These are phyloP conservation scores for Pelargonium australe DNA, from an alignment of 441 rosid species.

Conservation along the genomic window DNA sequence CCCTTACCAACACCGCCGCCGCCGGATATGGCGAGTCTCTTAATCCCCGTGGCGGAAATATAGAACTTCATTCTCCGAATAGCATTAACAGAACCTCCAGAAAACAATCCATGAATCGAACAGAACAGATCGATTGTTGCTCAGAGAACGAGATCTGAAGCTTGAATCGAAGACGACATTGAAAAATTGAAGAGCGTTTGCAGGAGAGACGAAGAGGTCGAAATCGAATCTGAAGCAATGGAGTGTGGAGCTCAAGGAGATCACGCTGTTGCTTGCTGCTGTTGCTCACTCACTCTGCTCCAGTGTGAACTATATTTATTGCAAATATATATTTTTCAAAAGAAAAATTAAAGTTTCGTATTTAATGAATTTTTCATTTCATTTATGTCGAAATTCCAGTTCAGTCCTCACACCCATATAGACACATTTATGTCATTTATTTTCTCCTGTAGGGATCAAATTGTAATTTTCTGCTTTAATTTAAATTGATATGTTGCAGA, in stretches of 20 bases:
- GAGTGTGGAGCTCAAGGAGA: background rate
- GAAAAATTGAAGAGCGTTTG: background rate
- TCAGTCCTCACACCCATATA: too few species aligned
- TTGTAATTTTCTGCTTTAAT: too few species aligned
- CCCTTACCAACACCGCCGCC: slow-evolving; percentile 20
- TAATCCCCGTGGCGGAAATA: slow-evolving; percentile 61
- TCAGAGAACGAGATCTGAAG: too few species aligned
- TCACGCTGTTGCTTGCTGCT: background rate
- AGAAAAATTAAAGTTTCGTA: background rate
- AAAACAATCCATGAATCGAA: slow-evolving; percentile 29
- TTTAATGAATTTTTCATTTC: background rate
- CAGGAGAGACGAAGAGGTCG: background rate
- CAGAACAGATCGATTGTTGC: background rate
- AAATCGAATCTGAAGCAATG: slow-evolving; percentile 4
- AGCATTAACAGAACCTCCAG: slow-evolving; percentile 7
- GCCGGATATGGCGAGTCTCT: slow-evolving; percentile 44
- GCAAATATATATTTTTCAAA: background rate
- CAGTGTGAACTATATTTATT: background rate
- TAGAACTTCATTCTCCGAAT: slow-evolving; percentile 48
- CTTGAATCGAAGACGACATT: background rate
- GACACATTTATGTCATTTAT: too few species aligned
- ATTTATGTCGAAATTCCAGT: too few species aligned
- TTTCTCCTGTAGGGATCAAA: too few species aligned
- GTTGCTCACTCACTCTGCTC: background rate
- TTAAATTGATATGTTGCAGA: background rate